These are phyloP conservation scores for Geranomyces variabilis DNA, from an alignment of 192 early-diverging fungal genomes.

Conservation along the genomic window DNA sequence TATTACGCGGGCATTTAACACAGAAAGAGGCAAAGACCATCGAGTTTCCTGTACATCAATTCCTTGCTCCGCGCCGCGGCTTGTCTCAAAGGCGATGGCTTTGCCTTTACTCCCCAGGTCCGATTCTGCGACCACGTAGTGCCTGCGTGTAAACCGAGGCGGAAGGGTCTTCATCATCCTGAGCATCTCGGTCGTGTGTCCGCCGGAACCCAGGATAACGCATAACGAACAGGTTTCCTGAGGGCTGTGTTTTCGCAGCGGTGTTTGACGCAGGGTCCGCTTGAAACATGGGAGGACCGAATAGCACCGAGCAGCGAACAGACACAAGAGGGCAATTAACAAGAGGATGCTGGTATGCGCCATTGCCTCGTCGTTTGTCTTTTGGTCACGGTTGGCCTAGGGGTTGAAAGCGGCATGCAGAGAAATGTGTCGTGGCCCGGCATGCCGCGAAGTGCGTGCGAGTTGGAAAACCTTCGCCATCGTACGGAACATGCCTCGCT, in stretches of 20 bases:
- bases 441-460: too few relatives aligned
- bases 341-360: too few relatives aligned
- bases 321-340: too few relatives aligned
- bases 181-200: constrained; percentile 93
- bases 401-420: too few relatives aligned
- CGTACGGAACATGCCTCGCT: too few relatives aligned
- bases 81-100: constrained; percentile 51
- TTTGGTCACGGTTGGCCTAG: too few relatives aligned
- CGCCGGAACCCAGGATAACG: constrained; percentile 55
- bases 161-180: constrained; percentile 69
- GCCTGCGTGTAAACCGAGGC: constrained; percentile 59
- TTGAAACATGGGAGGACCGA: too few relatives aligned
- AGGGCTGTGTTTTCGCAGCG: neutral
- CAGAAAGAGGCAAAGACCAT: neutral
- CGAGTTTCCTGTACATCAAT: neutral
- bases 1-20: neutral
- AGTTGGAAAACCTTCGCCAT: too few relatives aligned
- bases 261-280: too few relatives aligned
- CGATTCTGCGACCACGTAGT: constrained; percentile 73
- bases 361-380: too few relatives aligned
- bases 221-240: neutral
- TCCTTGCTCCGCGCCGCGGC: neutral
- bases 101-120: constrained; percentile 68
- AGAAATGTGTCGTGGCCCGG: too few relatives aligned
- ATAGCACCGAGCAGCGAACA: too few relatives aligned